Evolutionary conservation across 495 filamentous ascomycete genomes (phyloP).

Genomic region (Neurospora tetraspora): DNA sequence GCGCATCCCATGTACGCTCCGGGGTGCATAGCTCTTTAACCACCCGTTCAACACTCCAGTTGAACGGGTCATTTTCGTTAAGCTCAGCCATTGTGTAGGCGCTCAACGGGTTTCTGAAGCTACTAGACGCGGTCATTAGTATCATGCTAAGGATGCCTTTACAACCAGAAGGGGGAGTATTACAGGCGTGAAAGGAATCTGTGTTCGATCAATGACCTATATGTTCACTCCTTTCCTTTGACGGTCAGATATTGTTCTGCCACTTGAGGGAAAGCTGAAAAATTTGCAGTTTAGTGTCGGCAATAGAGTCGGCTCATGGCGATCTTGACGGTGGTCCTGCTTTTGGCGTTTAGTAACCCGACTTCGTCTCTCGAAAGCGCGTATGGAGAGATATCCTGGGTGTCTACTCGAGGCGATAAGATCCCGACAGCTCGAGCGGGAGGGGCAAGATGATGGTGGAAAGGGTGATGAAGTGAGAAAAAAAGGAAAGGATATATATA

Average conservation of each 20-base stretch:
- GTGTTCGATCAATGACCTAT: neutral
- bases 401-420: neutral
- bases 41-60: constrained; percentile 59
- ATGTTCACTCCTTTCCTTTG: neutral
- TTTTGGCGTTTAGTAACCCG: neutral
- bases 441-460: neutral
- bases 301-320: neutral
- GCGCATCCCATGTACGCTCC: constrained; percentile 33
- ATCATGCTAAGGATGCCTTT: neutral
- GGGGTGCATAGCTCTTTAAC: constrained; percentile 52
- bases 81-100: constrained; percentile 11
- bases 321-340: neutral
- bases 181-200: neutral
- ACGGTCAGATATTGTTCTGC: neutral
- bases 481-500: neutral
- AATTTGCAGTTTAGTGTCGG: neutral
- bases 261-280: neutral
- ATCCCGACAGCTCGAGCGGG: neutral
- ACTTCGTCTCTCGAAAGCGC: neutral
- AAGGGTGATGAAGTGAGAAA: neutral
- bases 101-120: neutral
- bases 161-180: neutral
- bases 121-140: neutral
- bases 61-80: constrained; percentile 46
- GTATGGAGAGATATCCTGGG: neutral